Conservation (phyloP, 2,329 filamentous ascomycete genomes). For the Diplodia mutila region DNA sequence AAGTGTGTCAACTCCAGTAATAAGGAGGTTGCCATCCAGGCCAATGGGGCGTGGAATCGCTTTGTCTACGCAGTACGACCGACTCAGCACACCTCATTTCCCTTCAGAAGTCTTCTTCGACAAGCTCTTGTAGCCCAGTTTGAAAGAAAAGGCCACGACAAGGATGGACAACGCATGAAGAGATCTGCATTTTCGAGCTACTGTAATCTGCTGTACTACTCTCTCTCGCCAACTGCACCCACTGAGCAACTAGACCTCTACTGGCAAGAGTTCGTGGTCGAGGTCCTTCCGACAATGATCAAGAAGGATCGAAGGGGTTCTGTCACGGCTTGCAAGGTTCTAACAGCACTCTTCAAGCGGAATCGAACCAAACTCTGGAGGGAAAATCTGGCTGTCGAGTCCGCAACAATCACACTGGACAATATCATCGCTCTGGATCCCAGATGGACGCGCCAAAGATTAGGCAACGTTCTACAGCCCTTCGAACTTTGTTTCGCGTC, state of each 20-base stretch:
- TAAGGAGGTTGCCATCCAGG: constrained; percentile 65
- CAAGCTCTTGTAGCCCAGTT: constrained; percentile 69
- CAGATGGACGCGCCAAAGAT: constrained; percentile 81
- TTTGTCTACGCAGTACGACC: constrained; percentile 75
- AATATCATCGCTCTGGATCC: constrained; percentile 84
- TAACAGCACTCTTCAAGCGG: constrained; percentile 71
- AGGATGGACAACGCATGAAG: constrained; percentile 48
- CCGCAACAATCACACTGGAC: constrained; percentile 58
- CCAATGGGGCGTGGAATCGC: constrained; percentile 83
- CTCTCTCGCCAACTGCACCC: constrained; percentile 71
- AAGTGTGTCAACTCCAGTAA: constrained; percentile 83
- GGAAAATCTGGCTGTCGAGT: constrained; percentile 65
- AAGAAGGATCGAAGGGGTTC: constrained; percentile 32
- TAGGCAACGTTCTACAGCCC: constrained; percentile 65
- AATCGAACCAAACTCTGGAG: constrained; percentile 68
- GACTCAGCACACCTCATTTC: constrained; percentile 59
- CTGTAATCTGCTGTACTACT: constrained; percentile 81
- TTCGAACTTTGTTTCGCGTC: constrained; percentile 58
- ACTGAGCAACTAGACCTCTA: constrained; percentile 70
- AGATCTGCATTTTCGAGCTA: constrained; percentile 72
- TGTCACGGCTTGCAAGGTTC: constrained; percentile 59
- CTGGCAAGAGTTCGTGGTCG: constrained; percentile 76
- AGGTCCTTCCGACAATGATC: constrained; percentile 48
- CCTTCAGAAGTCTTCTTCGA: constrained; percentile 65
- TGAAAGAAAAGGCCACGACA: constrained; percentile 65